Conservation (phyloP, 352 stramenopile genomes). For the Phytophthora ramorum region DNA sequence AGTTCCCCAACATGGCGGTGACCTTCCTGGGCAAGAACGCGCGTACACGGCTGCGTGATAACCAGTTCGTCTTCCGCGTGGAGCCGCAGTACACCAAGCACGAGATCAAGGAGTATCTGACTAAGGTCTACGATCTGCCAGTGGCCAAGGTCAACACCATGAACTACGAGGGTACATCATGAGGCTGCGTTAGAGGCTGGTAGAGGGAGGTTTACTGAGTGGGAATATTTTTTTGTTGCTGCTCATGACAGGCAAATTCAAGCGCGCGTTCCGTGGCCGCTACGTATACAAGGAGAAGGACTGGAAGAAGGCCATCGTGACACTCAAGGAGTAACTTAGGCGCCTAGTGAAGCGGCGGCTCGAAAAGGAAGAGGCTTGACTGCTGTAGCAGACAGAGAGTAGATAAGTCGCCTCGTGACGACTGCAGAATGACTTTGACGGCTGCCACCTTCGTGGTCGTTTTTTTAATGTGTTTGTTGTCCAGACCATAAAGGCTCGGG, state of each 20-base stretch:
- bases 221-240: slow-evolving; percentile 6
- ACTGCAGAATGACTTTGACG: slow-evolving; percentile 4
- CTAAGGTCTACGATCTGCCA: slow-evolving; percentile 95
- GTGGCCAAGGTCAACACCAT: slow-evolving; percentile 96
- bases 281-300: slow-evolving; percentile 94
- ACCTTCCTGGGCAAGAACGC: slow-evolving; percentile 89
- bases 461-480: neutral
- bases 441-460: neutral
- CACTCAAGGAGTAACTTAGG: slow-evolving; percentile 75
- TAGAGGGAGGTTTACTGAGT: slow-evolving; percentile 11
- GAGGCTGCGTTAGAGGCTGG: slow-evolving; percentile 2
- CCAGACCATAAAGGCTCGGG: too few species aligned
- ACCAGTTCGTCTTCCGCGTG: slow-evolving; percentile 94
- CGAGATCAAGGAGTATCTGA: slow-evolving; percentile 98
- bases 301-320: slow-evolving; percentile 94
- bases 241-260: slow-evolving; percentile 82
- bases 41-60: slow-evolving; percentile 75
- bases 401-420: slow-evolving; percentile 18
- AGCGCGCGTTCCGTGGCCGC: slow-evolving; percentile 84
- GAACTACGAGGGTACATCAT: slow-evolving; percentile 91
- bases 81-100: slow-evolving; percentile 97
- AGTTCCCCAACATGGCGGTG: slow-evolving; percentile 90
- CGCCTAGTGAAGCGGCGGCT: slow-evolving; percentile 13
- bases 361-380: neutral
- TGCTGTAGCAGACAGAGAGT: neutral